A percentile compares a stretch with the other conserved stretches of the same genome.
Conservation (phyloP, 768 basidiomycete genomes). For the Scleroderma citrinum region DNA sequence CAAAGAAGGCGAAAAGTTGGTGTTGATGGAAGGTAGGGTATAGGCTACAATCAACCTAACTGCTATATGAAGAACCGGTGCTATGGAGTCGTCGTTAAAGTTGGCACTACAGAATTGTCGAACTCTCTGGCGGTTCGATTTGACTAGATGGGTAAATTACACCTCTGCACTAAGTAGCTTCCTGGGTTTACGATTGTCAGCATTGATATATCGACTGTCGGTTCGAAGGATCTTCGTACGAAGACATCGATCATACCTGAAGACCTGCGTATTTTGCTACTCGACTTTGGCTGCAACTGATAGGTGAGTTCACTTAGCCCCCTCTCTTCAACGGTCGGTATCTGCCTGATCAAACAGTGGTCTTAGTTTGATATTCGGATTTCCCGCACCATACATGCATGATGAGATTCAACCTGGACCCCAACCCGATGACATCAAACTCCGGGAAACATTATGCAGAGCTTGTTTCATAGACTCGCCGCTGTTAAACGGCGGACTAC, state of each 20-base stretch:
- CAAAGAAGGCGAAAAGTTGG: conserved; percentile 70
- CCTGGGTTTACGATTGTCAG: conserved; percentile 25
- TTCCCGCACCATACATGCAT: conserved; percentile 45
- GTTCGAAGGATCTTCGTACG: conserved; percentile 54
- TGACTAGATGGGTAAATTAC: conserved; percentile 50
- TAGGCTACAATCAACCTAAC: not conserved
- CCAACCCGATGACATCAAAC: conserved; percentile 55
- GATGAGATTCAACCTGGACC: conserved; percentile 51
- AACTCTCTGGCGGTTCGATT: conserved; percentile 55
- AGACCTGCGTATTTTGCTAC: conserved; percentile 37
- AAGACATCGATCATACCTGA: conserved; percentile 64
- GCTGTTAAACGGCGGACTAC: conserved; percentile 1
- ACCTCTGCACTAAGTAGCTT: not conserved
- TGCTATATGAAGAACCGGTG: conserved; percentile 38
- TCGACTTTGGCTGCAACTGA: not conserved
- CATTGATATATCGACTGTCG: conserved; percentile 63
- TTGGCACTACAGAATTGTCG: conserved; percentile 63
- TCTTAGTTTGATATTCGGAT: conserved; percentile 33
- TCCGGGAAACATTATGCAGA: conserved; percentile 69
- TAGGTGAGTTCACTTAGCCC: conserved; percentile 34
- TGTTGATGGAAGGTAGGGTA: conserved; percentile 51
- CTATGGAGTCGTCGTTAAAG: conserved; percentile 59
- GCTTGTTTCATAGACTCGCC: conserved; percentile 39
- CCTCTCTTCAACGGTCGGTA: conserved; percentile 50
- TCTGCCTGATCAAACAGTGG: conserved; percentile 22